phyloP scores from a whole-genome alignment of 176 grass and related monocot species.

The Triticum aestivum region DNA sequence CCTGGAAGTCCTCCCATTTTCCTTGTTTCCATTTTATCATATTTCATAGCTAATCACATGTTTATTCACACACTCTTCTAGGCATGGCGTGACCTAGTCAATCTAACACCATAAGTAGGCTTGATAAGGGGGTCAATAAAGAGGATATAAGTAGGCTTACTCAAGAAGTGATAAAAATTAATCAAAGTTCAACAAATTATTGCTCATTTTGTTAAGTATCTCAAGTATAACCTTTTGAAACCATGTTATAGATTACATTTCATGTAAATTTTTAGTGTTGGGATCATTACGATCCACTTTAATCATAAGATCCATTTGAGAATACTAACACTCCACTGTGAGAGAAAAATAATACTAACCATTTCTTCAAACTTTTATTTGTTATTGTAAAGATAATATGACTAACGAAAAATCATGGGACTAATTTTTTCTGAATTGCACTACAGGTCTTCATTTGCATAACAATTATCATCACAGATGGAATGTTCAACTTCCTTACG shows the following conservation, averaged over 20 bases:
- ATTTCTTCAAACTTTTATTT: neutral
- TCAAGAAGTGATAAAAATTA: neutral
- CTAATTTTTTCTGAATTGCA: slow-evolving; percentile 11
- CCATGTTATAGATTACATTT: too few species aligned
- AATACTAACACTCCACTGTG: neutral
- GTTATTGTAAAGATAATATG: neutral
- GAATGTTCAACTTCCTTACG: slow-evolving; percentile 47
- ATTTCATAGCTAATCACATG: too few species aligned
- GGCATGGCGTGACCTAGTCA: neutral
- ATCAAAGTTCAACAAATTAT: neutral
- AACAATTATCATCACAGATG: slow-evolving; percentile 56
- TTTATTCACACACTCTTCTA: too few species aligned
- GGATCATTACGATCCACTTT: neutral
- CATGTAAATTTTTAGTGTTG: neutral
- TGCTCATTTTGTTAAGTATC: neutral
- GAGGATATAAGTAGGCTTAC: neutral
- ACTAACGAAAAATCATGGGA: neutral
- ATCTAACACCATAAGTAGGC: neutral
- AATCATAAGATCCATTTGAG: neutral
- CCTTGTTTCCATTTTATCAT: too few species aligned
- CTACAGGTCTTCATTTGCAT: slow-evolving; percentile 60
- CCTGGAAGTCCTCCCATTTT: too few species aligned
- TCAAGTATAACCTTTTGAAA: neutral
- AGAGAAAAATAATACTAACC: neutral
- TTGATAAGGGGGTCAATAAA: neutral